Percentiles rank a stretch among this genome's conserved stretches.
These are phyloP conservation scores for Hypoxylon sp. DNA, from an alignment of 2,329 filamentous ascomycete genomes.

Conservation along the genomic window DNA sequence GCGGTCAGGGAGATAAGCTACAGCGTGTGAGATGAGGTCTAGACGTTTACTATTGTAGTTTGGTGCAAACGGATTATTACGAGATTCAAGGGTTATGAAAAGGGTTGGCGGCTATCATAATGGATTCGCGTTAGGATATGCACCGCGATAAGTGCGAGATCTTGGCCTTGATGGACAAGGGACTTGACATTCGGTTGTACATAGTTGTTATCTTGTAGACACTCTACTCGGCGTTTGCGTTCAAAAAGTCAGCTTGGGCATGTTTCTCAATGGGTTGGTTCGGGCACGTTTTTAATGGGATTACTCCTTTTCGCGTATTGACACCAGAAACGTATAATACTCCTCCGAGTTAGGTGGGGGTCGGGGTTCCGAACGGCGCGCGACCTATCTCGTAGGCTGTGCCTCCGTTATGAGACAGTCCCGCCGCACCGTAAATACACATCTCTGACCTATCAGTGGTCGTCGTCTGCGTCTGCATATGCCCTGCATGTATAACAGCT, in stretches of 20 bases:
- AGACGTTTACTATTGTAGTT: not conserved
- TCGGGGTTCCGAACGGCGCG: not conserved
- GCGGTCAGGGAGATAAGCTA: not conserved
- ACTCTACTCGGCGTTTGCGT: slow-evolving; percentile 2
- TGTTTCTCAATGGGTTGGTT: not conserved
- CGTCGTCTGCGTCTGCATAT: no score
- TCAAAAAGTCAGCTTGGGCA: not conserved
- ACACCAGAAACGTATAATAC: not conserved
- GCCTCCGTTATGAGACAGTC: no score
- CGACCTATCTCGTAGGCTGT: no score
- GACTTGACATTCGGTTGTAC: slow-evolving; percentile 7
- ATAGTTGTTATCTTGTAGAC: not conserved
- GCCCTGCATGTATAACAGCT: not conserved
- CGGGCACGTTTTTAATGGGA: not conserved
- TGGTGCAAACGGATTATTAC: not conserved
- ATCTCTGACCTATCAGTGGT: not conserved
- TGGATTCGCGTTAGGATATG: not conserved
- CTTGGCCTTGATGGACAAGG: slow-evolving; percentile 1
- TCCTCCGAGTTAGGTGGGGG: not conserved
- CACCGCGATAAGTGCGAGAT: not conserved
- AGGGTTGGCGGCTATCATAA: slow-evolving; percentile 2
- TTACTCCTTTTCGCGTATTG: not conserved
- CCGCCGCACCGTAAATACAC: no score
- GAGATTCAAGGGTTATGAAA: not conserved
- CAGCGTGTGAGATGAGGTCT: not conserved